These are phyloP conservation scores for Erucastrum elatum DNA, from an alignment of 345 rosid species.

Conservation along the genomic window DNA sequence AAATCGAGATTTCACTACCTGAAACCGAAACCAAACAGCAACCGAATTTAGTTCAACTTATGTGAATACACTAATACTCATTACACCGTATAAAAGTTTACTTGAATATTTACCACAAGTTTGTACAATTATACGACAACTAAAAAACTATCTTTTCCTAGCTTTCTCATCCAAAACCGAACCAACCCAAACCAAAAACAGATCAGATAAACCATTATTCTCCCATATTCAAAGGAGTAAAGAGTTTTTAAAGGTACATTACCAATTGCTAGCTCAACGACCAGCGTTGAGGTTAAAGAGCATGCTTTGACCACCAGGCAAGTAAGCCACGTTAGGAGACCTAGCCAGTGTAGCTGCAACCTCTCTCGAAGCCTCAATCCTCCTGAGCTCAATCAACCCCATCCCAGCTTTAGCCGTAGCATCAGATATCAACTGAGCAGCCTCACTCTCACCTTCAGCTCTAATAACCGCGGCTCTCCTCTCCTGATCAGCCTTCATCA, in stretches of 20 bases:
- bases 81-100: not conserved
- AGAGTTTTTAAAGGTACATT: conserved; percentile 12
- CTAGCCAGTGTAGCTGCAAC: conserved; percentile 81
- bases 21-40: not conserved
- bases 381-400: conserved; percentile 94
- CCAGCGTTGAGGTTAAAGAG: conserved; percentile 67
- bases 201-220: not conserved
- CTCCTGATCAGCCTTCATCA: conserved; percentile 98
- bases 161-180: not conserved
- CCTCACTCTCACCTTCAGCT: conserved; percentile 99
- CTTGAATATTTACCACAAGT: not conserved
- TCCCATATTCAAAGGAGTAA: not conserved
- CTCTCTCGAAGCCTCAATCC: conserved; percentile 95
- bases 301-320: conserved; percentile 88
- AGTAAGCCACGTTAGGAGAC: conserved; percentile 83
- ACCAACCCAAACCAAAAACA: not conserved
- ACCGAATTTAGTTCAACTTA: not conserved
- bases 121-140: not conserved
- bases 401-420: conserved; percentile 80
- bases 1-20: not conserved
- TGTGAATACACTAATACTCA: not conserved
- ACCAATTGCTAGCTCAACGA: conserved; percentile 27
- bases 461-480: conserved; percentile 93
- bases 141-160: not conserved
- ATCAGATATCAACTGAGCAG: conserved; percentile 86